Evolutionary conservation across 2,329 filamentous ascomycete genomes (phyloP).

Genomic region (Penicillium fuscoglaucum): DNA sequence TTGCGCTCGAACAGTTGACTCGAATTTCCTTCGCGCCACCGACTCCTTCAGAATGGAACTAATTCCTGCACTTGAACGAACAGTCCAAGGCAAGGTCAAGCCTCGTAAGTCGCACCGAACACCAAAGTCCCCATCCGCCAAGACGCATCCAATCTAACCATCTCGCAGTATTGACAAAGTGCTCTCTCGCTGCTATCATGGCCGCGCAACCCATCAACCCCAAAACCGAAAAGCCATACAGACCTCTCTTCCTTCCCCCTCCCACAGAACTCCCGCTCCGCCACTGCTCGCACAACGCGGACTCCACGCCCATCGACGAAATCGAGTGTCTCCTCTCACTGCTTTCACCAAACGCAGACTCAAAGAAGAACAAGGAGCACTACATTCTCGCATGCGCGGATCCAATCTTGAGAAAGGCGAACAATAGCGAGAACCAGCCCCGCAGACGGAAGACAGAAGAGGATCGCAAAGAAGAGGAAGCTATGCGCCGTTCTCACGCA

Average conservation of each 20-base stretch:
- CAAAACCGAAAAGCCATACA: conserved; percentile 40
- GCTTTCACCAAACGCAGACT: conserved; percentile 39
- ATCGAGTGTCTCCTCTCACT: conserved; percentile 47
- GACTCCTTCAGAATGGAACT: conserved; percentile 87
- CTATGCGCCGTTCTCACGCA: conserved; percentile 32
- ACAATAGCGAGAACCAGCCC: conserved; percentile 28
- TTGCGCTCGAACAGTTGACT: conserved; percentile 63
- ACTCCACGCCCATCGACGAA: conserved; percentile 46
- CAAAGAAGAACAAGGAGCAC: conserved; percentile 50
- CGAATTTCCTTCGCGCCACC: conserved; percentile 78
- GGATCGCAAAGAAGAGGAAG: conserved; percentile 33
- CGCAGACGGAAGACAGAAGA: conserved; percentile 37
- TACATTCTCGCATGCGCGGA: conserved; percentile 50
- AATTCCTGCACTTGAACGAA: conserved; percentile 71
- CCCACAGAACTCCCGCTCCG: conserved; percentile 48
- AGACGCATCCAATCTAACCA: conserved; percentile 9
- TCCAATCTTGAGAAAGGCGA: conserved; percentile 27
- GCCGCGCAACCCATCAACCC: conserved; percentile 40
- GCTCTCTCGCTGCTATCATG: conserved; percentile 48
- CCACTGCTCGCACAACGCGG: conserved; percentile 49
- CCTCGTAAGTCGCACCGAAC: conserved; percentile 58
- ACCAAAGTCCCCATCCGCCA: not conserved
- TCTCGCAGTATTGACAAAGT: conserved; percentile 72
- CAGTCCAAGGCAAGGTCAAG: conserved; percentile 84
- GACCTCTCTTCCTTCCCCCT: conserved; percentile 47